Percentiles rank a stretch among this genome's conserved stretches.
Conservation (phyloP, 2,329 filamentous ascomycete species). For the Hypoxylon sp. region DNA sequence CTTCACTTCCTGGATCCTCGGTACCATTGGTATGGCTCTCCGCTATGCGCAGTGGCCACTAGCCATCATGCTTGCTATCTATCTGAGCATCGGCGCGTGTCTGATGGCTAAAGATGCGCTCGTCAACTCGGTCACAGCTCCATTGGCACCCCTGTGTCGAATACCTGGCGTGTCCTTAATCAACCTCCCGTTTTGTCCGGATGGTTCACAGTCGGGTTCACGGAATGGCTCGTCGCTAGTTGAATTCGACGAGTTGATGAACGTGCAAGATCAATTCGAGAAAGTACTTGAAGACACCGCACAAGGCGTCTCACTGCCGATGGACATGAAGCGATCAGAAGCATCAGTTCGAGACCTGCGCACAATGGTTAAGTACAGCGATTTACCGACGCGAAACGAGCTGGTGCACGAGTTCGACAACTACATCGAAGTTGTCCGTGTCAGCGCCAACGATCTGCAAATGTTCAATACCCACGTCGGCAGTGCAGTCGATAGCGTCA, state of each 20-base stretch:
- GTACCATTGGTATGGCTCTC: constrained; percentile 70
- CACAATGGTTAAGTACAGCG: constrained; percentile 77
- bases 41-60: constrained; percentile 74
- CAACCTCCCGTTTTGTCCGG: constrained; percentile 73
- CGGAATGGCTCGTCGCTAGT: constrained; percentile 54
- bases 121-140: constrained; percentile 70
- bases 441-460: constrained; percentile 75
- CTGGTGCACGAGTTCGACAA: constrained; percentile 81
- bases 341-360: constrained; percentile 80
- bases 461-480: constrained; percentile 83
- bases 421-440: constrained; percentile 77
- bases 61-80: constrained; percentile 71
- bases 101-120: constrained; percentile 73
- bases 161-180: constrained; percentile 75
- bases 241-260: constrained; percentile 82
- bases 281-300: constrained; percentile 77
- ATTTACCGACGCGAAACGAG: constrained; percentile 75
- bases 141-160: constrained; percentile 77
- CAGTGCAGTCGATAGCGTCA: constrained; percentile 78
- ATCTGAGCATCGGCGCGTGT: constrained; percentile 70
- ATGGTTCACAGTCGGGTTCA: constrained; percentile 44
- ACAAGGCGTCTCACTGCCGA: constrained; percentile 74
- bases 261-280: constrained; percentile 81
- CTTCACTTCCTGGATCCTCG: constrained; percentile 63
- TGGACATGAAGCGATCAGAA: constrained; percentile 85